Base-by-base conservation (phyloP, 441 rosid genomes). In the Erysimum cheiri region DNA sequence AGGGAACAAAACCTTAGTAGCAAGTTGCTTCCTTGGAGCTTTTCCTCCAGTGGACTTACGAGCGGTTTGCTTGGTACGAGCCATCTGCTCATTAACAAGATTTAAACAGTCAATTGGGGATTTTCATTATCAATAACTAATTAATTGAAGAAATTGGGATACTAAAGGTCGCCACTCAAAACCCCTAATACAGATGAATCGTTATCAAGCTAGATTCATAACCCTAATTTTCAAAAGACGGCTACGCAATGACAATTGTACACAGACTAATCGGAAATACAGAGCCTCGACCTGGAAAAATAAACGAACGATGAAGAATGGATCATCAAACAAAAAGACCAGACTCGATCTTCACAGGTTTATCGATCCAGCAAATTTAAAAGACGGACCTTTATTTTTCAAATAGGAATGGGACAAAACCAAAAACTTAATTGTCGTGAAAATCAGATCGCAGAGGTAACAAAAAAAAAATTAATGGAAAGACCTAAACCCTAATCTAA, bases 21-120 rank as follows among this genome's bases (percentile, higher is more conserved):
- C 92, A 5, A 87, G 89, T 46, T 87, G 92, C 85, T 87, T 87
- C 82, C 91, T 85, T 3, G 91, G 91, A 46, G 91, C 91, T 81
- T 87, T 87, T 28, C 91, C 91, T 69, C 91, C 91, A 0, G 91
- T 87, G 4, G 91, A 87, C 70, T 87, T 87, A 67, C 91, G 91
- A 36, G 91, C 89, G 53, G 91, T 87, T 64, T 87, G 89, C 85
- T 87, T 87, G n/a, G 92, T 87, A 83, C 92, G 92, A 54, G 92
- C 92, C 92, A 87, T 87, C 85, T 74, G 74, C 22, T 37, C 28
- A 46, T 15, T 46, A 19, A 46, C 28, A 46, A 46, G 50, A 17
- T 1, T 3, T 17, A 15, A 46, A 4, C 13, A 8, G 50, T 46
- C 50, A n/a, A n/a, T n/a, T n/a, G n/a, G n/a, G n/a, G n/a, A n/a